Evolutionary conservation across 1,284 basidiomycete genomes (phyloP).

Genomic region (Pseudozyma pruni): DNA sequence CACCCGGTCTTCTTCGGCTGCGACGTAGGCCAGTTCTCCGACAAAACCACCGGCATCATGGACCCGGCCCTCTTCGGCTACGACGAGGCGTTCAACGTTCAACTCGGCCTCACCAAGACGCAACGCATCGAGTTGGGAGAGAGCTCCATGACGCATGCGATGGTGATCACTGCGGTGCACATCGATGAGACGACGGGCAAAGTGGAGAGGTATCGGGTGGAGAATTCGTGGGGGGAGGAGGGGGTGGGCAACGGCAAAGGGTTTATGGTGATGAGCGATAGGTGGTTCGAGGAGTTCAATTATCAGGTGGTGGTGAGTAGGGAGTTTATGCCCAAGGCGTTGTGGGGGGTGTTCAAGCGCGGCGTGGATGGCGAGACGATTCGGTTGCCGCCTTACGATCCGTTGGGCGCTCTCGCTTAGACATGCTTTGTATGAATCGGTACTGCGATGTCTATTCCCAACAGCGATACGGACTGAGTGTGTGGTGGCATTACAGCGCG

Average conservation of each 20-base stretch:
- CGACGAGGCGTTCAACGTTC: conserved; percentile 74
- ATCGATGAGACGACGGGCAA: conserved; percentile 72
- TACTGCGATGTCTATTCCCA: too few species aligned
- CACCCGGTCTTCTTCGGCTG: conserved; percentile 94
- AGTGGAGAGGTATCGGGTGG: conserved; percentile 88
- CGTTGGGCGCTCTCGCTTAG: conserved; percentile 50
- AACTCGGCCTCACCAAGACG: conserved; percentile 78
- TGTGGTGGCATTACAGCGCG: conserved; percentile 19
- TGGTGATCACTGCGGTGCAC: conserved; percentile 62
- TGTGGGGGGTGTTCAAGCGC: conserved; percentile 46
- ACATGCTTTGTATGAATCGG: too few species aligned
- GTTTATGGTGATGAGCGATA: conserved; percentile 80
- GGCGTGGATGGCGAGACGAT: conserved; percentile 54
- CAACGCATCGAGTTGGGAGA: conserved; percentile 84
- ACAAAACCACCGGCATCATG: conserved; percentile 76
- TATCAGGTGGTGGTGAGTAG: conserved; percentile 58
- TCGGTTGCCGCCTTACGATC: conserved; percentile 69
- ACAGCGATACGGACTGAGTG: too few species aligned
- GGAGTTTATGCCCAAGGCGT: conserved; percentile 44
- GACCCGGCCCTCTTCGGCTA: conserved; percentile 81
- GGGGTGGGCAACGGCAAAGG: conserved; percentile 79
- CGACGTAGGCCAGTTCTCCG: conserved; percentile 81
- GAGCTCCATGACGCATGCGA: conserved; percentile 89
- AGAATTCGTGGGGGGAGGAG: conserved; percentile 90
- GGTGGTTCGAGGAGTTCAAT: conserved; percentile 85